These are phyloP conservation scores for Epichloe sp. DNA, from an alignment of 2,329 filamentous ascomycete genomes.

Conservation along the genomic window DNA sequence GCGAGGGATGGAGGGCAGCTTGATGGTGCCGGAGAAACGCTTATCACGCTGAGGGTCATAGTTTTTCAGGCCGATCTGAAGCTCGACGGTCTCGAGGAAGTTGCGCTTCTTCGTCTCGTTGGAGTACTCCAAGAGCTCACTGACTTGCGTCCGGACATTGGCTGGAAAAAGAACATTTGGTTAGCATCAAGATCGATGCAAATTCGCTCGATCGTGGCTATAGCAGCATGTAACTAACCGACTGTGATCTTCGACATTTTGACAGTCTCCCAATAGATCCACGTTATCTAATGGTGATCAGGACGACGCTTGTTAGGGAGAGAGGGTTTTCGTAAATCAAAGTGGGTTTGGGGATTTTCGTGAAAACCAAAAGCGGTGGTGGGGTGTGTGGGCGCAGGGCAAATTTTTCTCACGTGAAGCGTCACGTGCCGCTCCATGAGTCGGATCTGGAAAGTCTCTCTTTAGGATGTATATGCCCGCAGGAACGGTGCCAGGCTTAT, in stretches of 20 bases:
- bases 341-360: slow-evolving; percentile 10
- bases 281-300: slow-evolving; percentile 57
- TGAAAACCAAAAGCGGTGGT: slow-evolving; percentile 9
- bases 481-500: not conserved
- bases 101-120: slow-evolving; percentile 91
- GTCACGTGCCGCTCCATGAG: slow-evolving; percentile 15
- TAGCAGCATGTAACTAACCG: slow-evolving; percentile 29
- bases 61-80: slow-evolving; percentile 93
- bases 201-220: not conserved
- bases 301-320: slow-evolving; percentile 19
- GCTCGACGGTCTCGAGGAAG: slow-evolving; percentile 91
- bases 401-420: slow-evolving; percentile 21
- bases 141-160: slow-evolving; percentile 92
- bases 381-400: slow-evolving; percentile 18
- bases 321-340: slow-evolving; percentile 6
- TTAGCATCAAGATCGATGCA: slow-evolving; percentile 16
- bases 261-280: slow-evolving; percentile 77
- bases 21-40: slow-evolving; percentile 99
- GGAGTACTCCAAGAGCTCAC: slow-evolving; percentile 90
- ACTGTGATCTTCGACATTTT: slow-evolving; percentile 81
- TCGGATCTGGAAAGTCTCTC: not conserved
- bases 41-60: slow-evolving; percentile 99
- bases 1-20: slow-evolving; percentile 80
- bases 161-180: slow-evolving; percentile 27
- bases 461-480: not conserved